Percentiles rank a stretch among this genome's conserved stretches.
Evolutionary conservation across 139 green algal species (phyloP).

Genomic region (Zygnema circumcarinatum): DNA sequence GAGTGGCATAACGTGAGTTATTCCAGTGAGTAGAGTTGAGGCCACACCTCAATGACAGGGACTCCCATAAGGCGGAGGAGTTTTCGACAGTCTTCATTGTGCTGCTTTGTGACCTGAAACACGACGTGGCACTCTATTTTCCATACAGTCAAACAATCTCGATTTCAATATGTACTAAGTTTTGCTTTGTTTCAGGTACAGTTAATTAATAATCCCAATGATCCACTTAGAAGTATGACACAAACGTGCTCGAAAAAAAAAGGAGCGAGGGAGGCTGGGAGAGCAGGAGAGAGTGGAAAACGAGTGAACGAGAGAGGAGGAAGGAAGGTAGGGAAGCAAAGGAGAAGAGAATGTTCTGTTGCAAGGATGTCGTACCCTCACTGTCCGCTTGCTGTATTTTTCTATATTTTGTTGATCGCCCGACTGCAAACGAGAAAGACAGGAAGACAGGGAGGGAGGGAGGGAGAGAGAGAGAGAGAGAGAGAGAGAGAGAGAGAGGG

Average conservation of each 20-base stretch:
- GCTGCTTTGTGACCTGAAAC: constrained; percentile 72
- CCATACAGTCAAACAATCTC: background rate
- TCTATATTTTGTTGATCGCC: constrained; percentile 88
- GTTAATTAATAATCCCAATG: background rate
- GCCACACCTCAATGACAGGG: constrained; percentile 74
- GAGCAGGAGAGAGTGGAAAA: constrained; percentile 11
- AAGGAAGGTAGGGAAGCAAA: constrained; percentile 16
- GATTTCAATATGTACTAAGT: background rate
- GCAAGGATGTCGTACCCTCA: constrained; percentile 73
- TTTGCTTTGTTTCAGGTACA: background rate
- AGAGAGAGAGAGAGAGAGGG: background rate
- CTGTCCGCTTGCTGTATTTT: constrained; percentile 94
- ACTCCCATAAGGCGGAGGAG: constrained; percentile 95
- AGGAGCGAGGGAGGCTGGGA: background rate
- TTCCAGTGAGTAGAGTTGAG: too few species aligned
- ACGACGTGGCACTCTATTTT: background rate
- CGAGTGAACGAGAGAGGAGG: too few species aligned
- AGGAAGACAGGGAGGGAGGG: background rate
- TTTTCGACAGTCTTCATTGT: constrained; percentile 95
- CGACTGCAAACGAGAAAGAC: constrained; percentile 58
- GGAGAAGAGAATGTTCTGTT: background rate
- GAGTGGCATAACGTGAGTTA: too few species aligned
- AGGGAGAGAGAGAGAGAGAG: background rate
- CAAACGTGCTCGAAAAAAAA: background rate
- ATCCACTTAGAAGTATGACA: background rate